Evolutionary conservation across 768 basidiomycete species (phyloP).

Genomic region (Pleurotus ostreatus): DNA sequence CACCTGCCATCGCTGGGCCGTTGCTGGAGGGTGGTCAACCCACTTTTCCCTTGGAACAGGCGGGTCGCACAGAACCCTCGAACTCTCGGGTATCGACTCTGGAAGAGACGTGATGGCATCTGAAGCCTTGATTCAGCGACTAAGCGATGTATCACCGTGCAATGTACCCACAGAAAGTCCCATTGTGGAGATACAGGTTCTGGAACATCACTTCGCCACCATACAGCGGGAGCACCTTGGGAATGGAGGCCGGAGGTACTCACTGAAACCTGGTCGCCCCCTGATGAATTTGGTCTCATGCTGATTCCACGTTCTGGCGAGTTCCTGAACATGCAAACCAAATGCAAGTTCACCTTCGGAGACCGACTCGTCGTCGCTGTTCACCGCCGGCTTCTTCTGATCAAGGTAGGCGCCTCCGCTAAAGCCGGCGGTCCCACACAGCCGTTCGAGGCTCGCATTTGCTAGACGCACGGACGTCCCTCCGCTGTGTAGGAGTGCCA

Average conservation of each 20-base stretch:
- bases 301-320: not conserved
- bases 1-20: conserved; percentile 3
- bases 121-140: not conserved
- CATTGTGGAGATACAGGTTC: conserved; percentile 6
- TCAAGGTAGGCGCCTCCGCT: not conserved
- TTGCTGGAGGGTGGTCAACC: not conserved
- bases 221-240: not conserved
- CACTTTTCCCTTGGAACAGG: not conserved
- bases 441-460: not conserved
- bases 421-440: not conserved
- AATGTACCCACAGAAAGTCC: conserved; percentile 1
- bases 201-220: conserved; percentile 5
- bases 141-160: not conserved
- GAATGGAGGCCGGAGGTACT: not conserved
- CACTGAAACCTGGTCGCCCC: conserved; percentile 5
- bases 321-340: not conserved
- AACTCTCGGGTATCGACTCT: not conserved
- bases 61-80: not conserved
- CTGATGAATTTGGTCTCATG: conserved; percentile 5
- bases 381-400: not conserved
- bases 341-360: too few species aligned
- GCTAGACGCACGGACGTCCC: not conserved
- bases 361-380: too few species aligned
- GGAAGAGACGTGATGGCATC: not conserved
- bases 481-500: not conserved